phyloP scores from a whole-genome alignment of 2,329 filamentous ascomycete species.

The Claviceps sp. region DNA sequence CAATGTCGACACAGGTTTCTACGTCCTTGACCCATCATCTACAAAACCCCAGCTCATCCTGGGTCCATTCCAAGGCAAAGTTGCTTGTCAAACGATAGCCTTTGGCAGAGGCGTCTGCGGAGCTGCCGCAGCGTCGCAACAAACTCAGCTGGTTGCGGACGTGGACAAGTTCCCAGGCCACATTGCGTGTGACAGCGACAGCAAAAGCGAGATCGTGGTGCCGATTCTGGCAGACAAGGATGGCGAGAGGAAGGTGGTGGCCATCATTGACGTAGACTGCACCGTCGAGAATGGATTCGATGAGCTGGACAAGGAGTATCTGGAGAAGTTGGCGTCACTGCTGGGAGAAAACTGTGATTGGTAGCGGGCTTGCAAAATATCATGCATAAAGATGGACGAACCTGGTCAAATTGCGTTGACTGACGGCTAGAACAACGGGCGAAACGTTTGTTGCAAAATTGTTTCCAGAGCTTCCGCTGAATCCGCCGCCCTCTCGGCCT shows the following conservation, averaged over 20 bases:
- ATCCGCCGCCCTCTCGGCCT: too few species aligned
- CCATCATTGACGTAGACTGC: slow-evolving; percentile 73
- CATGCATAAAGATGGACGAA: not conserved
- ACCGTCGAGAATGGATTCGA: slow-evolving; percentile 54
- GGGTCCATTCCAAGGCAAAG: slow-evolving; percentile 68
- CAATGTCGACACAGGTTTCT: slow-evolving; percentile 45
- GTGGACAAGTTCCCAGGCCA: slow-evolving; percentile 67
- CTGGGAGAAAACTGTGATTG: slow-evolving; percentile 53
- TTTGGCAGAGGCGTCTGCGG: slow-evolving; percentile 69
- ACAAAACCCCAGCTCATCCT: slow-evolving; percentile 48
- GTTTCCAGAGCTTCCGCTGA: not conserved
- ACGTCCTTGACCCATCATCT: slow-evolving; percentile 44
- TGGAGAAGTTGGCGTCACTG: slow-evolving; percentile 53
- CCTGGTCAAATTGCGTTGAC: not conserved
- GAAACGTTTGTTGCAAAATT: not conserved
- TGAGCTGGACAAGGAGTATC: slow-evolving; percentile 46
- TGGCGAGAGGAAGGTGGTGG: slow-evolving; percentile 39
- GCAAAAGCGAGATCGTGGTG: slow-evolving; percentile 70
- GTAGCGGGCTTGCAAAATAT: slow-evolving; percentile 19
- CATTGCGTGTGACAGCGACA: slow-evolving; percentile 68
- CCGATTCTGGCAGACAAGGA: slow-evolving; percentile 40
- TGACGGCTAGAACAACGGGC: not conserved
- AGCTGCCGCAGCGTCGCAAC: slow-evolving; percentile 43
- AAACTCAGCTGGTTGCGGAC: slow-evolving; percentile 55
- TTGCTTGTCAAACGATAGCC: slow-evolving; percentile 64